Evolutionary conservation across 2,329 filamentous ascomycete genomes (phyloP), one percentile per base, ranked within the genome.

Genomic region (Hymenotorrendiella dingleyae): DNA sequence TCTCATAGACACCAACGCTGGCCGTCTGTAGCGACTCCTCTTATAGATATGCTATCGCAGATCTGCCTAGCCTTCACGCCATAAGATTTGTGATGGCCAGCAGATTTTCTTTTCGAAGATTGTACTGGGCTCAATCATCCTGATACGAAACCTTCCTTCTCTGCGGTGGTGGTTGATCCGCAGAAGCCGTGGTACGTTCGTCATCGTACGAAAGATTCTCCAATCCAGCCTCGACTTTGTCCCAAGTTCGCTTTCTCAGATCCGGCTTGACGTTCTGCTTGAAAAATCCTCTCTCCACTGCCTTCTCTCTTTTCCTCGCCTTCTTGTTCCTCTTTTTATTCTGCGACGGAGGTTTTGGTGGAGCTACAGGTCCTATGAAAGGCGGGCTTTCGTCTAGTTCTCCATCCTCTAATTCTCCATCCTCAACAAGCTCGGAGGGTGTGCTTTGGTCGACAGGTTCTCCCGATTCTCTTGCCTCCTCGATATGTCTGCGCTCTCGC

Each of bases 201-300:
- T 74, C 70, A 47, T 78, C 79, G 49, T 83, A 83, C 53, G 81
- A 71, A 16, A 83, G 66, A 32, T 70, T 72, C 44, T 75, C 75
- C 43, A 82, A 64, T 7, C 78, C 79, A 36, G 68, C 67, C 43
- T 80, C 80, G 6, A 83, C 79, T 14, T 80, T 67, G 51, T 83
- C 79, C 79, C 79, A 83, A 0, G 79, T 83, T 29, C 79, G 71
- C 64, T 83, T 83, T 36, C 79, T 71, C 48, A 83, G 57, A 54
- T 83, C 79, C 1, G 75, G 75, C 54, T 80, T 80, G 40, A 65
- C 59, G 21, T 61, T 64, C 38, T 66, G 63, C 51, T 64, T 64
- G 50, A 60, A 67, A 40, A 46, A 60, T 8, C 59, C 54, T 29
- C 54, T 54, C 36, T 58, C 45, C 36, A 48, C 50, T 20, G 51